phyloP scores from a whole-genome alignment of 768 basidiomycete species.

The Tricholoma bakamatsutake region DNA sequence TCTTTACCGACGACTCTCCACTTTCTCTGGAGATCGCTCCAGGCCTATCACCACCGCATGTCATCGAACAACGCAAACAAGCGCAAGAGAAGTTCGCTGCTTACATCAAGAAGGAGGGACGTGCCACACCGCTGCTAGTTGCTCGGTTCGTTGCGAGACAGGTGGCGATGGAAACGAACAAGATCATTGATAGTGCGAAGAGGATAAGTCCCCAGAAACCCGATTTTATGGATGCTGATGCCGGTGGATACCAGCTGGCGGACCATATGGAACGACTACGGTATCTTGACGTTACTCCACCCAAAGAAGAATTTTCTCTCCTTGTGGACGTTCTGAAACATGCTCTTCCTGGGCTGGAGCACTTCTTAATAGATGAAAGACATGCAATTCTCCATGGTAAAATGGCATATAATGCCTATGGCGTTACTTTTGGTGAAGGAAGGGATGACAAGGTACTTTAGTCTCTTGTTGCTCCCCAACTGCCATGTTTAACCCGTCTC shows the following conservation, averaged over 20 bases:
- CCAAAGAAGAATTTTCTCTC: conserved; percentile 43
- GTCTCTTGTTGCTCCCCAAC: not conserved
- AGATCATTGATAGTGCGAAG: conserved; percentile 33
- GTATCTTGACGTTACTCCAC: conserved; percentile 50
- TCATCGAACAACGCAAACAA: conserved; percentile 39
- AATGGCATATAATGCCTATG: conserved; percentile 73
- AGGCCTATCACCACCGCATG: conserved; percentile 21
- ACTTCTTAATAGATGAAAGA: conserved; percentile 60
- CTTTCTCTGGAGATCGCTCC: conserved; percentile 42
- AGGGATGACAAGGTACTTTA: conserved; percentile 55
- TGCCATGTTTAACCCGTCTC: not conserved
- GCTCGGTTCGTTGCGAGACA: conserved; percentile 72
- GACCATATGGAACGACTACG: conserved; percentile 77
- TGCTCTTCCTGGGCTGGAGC: conserved; percentile 68
- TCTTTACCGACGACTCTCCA: conserved; percentile 63
- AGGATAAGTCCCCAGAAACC: conserved; percentile 21
- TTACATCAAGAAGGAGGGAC: conserved; percentile 43
- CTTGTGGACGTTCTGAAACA: conserved; percentile 49
- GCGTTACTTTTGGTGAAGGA: conserved; percentile 61
- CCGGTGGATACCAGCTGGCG: conserved; percentile 53
- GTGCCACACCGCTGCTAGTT: conserved; percentile 49
- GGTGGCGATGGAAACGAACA: conserved; percentile 57
- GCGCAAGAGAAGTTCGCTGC: conserved; percentile 59
- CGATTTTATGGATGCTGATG: conserved; percentile 43
- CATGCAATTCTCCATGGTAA: conserved; percentile 59